Percentiles rank a stretch among this genome's conserved stretches.
These are phyloP conservation scores for Ophiostoma fasciatum DNA, from an alignment of 2,329 filamentous ascomycete genomes.

Conservation along the genomic window DNA sequence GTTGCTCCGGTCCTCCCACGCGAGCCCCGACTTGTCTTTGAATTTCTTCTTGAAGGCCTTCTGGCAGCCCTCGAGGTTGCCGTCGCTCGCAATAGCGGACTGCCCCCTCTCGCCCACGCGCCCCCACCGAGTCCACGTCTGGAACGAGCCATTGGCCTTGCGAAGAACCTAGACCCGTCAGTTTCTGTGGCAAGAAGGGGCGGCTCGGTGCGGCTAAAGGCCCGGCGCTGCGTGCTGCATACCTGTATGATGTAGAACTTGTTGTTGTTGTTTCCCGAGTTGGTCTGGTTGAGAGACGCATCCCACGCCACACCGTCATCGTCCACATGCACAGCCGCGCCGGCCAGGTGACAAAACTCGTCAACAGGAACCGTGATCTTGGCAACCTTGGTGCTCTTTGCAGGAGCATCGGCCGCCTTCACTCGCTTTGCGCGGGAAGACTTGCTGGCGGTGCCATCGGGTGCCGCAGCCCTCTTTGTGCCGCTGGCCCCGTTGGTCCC, in stretches of 20 bases:
- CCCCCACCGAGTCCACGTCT: conserved; percentile 68
- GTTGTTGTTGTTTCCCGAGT: conserved; percentile 58
- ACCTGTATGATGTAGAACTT: conserved; percentile 71
- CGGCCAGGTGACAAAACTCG: conserved; percentile 22
- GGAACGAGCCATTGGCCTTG: conserved; percentile 26
- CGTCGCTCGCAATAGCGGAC: conserved; percentile 26
- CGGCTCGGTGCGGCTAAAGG: neutral
- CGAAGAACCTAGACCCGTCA: conserved; percentile 34
- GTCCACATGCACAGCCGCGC: conserved; percentile 49
- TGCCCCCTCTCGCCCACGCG: conserved; percentile 52
- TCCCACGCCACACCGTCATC: conserved; percentile 56
- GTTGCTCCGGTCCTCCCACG: conserved; percentile 36
- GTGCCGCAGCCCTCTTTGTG: conserved; percentile 14
- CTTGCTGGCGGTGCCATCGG: conserved; percentile 11
- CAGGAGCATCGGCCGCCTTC: neutral
- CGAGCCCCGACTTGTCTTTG: conserved; percentile 42
- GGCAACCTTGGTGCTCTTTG: conserved; percentile 10
- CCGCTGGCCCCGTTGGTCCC: neutral
- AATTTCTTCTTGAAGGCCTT: conserved; percentile 45
- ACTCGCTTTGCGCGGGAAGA: conserved; percentile 8
- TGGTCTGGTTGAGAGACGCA: conserved; percentile 66
- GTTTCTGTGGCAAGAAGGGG: neutral
- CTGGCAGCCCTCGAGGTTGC: conserved; percentile 28
- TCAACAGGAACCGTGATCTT: conserved; percentile 36
- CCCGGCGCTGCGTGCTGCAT: too few species aligned